Conservation (phyloP, 1,139 yeast genomes). For the Suhomyces bolitotheri region DNA sequence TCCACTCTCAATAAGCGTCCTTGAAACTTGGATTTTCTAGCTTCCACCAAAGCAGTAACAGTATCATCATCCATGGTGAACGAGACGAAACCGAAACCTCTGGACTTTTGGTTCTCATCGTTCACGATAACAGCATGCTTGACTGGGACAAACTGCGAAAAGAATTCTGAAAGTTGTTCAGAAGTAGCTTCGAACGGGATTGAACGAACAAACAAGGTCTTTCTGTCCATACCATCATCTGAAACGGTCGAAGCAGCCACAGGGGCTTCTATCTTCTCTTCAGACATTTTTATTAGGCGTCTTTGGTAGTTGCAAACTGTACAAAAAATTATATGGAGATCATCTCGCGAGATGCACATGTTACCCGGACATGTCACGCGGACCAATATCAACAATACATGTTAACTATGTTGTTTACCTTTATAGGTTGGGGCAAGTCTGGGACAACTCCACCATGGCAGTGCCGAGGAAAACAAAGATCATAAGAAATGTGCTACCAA, state of each 20-base stretch:
- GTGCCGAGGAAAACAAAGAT: neutral
- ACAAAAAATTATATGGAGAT: conserved; percentile 12
- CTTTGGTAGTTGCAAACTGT: neutral
- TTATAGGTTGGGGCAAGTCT: too few species aligned
- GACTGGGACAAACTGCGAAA: conserved; percentile 91
- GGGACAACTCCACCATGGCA: too few species aligned
- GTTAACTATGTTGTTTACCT: conserved; percentile 2
- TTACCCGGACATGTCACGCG: conserved; percentile 10
- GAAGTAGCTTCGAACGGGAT: conserved; percentile 80
- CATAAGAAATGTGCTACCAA: conserved; percentile 35
- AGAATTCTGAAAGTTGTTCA: conserved; percentile 77
- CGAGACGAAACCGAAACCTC: conserved; percentile 96
- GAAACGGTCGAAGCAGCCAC: conserved; percentile 1
- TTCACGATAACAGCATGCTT: conserved; percentile 92
- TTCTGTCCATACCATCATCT: conserved; percentile 51
- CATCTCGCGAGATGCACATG: conserved; percentile 11
- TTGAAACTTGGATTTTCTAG: conserved; percentile 67
- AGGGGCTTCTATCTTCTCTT: conserved; percentile 4
- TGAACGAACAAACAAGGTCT: conserved; percentile 79
- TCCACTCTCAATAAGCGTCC: conserved; percentile 74
- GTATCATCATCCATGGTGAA: conserved; percentile 88
- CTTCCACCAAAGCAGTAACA: conserved; percentile 64
- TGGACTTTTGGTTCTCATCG: conserved; percentile 70
- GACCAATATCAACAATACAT: conserved; percentile 3
- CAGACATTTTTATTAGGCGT: conserved; percentile 4